Evolutionary conservation across 2,329 filamentous ascomycete genomes (phyloP).

Genomic region (Scedosporium apiospermum): DNA sequence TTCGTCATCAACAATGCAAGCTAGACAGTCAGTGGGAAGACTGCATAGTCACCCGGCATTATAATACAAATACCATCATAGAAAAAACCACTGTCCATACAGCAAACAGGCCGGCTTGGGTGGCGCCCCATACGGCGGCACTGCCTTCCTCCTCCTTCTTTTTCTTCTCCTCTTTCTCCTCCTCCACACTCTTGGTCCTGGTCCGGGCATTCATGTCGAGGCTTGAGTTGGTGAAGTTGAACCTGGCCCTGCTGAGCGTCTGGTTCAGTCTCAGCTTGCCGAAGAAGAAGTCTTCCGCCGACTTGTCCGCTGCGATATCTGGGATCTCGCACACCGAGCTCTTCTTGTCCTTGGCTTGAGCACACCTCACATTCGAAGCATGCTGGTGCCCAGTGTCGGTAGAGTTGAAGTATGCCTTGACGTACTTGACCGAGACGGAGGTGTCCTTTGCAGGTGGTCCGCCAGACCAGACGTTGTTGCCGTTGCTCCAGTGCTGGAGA

Average conservation of each 20-base stretch:
- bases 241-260: constrained; percentile 26
- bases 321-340: constrained; percentile 41
- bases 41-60: not conserved
- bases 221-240: constrained; percentile 22
- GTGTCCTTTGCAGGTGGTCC: constrained; percentile 59
- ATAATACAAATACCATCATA: not conserved
- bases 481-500: constrained; percentile 72
- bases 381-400: constrained; percentile 31
- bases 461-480: constrained; percentile 59
- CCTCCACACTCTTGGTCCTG: not conserved
- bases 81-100: not conserved
- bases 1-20: not conserved
- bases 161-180: not conserved
- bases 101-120: not conserved
- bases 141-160: not conserved
- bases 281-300: constrained; percentile 38
- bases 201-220: not conserved
- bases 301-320: constrained; percentile 23
- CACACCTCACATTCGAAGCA: constrained; percentile 30
- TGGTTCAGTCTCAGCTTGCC: constrained; percentile 26
- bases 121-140: not conserved
- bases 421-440: constrained; percentile 54
- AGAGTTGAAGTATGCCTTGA: constrained; percentile 75
- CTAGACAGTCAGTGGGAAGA: too few relatives aligned
- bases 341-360: constrained; percentile 20